Base-by-base conservation (phyloP, 2,329 filamentous ascomycete species). In the Pseudomassariella vexata region DNA sequence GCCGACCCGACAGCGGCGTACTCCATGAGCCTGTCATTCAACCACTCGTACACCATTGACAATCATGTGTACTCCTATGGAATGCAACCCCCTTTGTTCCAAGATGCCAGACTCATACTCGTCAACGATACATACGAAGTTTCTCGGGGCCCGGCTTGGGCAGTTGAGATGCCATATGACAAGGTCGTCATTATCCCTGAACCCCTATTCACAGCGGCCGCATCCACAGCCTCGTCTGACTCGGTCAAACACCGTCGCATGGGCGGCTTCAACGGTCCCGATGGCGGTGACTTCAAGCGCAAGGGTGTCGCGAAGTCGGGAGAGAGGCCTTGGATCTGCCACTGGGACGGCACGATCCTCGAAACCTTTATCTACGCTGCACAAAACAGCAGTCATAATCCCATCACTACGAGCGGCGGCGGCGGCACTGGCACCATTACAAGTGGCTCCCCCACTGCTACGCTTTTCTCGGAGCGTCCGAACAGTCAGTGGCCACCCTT, bases 311-410 rank as follows among this genome's bases (percentile, higher is more conserved):
- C 60, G 1, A 48, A 61, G 37, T 49, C 52, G 0, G 73, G 73
- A 3, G 71, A 76, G 28, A 68, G 57, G 36, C 67, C 69, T 1
- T 79, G 74, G 74, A 61, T 78, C 15, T 79, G 74, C 47, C 68
- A 59, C 2, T 79, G 74, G 73, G 68, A 71, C 3, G 59, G 65
- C 18, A 76, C 71, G 1, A 57, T 63, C 3, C 56, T 78, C 5
- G 72, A 78, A 31, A 52, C 76, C 4, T 75, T 76, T 42, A 70
- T 79, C 24, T 79, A 76, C 40, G 62, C 71, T 1, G 55, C 57
- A 16, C 68, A 76, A 42, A 73, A 70, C 43, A 63, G 59, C 32
- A 71, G 63, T 41, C 50, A 52, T 6, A 46, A 43, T 20, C 46
- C 30, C 9, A 42, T 48, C n/a, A 25, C 25, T 19, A 27, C 33